Base-by-base conservation (phyloP, 345 rosid genomes). In the Eucalyptus lansdowneana region DNA sequence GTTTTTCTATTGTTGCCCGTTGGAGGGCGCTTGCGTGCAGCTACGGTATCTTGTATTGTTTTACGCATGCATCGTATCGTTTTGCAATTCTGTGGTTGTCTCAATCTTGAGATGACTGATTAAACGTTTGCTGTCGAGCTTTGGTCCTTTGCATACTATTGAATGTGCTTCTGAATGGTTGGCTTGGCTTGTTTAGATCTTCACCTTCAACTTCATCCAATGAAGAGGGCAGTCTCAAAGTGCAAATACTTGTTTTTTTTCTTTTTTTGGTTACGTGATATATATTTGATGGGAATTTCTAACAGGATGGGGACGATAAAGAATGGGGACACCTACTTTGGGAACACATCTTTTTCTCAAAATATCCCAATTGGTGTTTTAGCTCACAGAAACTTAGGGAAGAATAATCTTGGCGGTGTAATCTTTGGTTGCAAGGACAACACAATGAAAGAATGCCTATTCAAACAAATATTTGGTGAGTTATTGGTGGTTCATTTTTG, bases 381-480 rank as follows among this genome's bases (percentile, higher is more conserved):
- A 76, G 47, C 47, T 76, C 85, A 76, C 58, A 93, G 98, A 93
- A 93, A 94, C 89, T 87, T 96, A 86, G 89, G 88, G n/a, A 94
- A 93, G 91, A 88, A 87, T 72, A 91, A 95, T 87, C 96, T 97
- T 24, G 97, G 95, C 13, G 98, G 95, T 58, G 97, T 95, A 10
- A 92, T 96, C 31, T 97, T 95, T 90, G 99, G 99, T 80, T 95
- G 96, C 93, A 95, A 89, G 49, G 91, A 94, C 24, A 72, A 14
- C 80, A 95, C 96, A 49, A 87, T 96, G 49, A 88, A 90, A 44
- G 98, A 96, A 90, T 97, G 99, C 81, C 58, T 96, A 50, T 90
- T 88, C 3, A 94, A 92, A 86, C 95, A 95, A 86, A 90, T 97
- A 81, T 97, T 97, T 87, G 99, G 99, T 96, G 54, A 88, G 94